These are phyloP conservation scores for Candida endomychidarum DNA, from an alignment of 805 yeast genomes.

Conservation along the genomic window DNA sequence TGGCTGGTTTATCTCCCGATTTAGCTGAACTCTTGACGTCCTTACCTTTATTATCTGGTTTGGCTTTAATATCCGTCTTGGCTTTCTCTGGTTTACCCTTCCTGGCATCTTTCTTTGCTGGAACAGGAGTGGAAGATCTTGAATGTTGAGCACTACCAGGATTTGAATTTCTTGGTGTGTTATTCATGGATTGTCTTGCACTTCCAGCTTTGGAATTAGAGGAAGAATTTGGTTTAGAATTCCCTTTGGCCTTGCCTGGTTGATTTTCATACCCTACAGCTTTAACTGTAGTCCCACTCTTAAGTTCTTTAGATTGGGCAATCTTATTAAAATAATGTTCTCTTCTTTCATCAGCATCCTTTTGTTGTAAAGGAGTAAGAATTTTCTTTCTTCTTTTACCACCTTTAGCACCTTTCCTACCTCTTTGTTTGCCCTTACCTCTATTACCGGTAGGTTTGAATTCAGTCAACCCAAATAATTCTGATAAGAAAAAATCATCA, in stretches of 20 bases:
- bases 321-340: conserved; percentile 37
- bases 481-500: conserved; percentile 47
- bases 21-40: no score
- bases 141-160: conserved; percentile 12
- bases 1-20: no score
- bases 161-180: conserved; percentile 7
- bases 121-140: conserved; percentile 11
- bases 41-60: not conserved
- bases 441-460: conserved; percentile 23
- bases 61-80: not conserved
- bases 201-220: conserved; percentile 10
- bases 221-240: not conserved
- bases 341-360: conserved; percentile 31
- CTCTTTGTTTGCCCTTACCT: conserved; percentile 27
- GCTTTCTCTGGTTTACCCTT: not conserved
- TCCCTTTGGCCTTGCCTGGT: not conserved
- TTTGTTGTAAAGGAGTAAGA: conserved; percentile 12
- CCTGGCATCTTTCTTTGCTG: not conserved
- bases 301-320: conserved; percentile 30
- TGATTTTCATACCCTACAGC: conserved; percentile 34
- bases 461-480: conserved; percentile 50
- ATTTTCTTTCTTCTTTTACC: conserved; percentile 17
- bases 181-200: conserved; percentile 6
- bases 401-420: conserved; percentile 31
- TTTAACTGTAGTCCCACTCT: conserved; percentile 38